Percentiles rank a stretch among this genome's conserved stretches.
Evolutionary conservation across 140 eudicot genomes (phyloP).

Genomic region (Cichorium intybus): DNA sequence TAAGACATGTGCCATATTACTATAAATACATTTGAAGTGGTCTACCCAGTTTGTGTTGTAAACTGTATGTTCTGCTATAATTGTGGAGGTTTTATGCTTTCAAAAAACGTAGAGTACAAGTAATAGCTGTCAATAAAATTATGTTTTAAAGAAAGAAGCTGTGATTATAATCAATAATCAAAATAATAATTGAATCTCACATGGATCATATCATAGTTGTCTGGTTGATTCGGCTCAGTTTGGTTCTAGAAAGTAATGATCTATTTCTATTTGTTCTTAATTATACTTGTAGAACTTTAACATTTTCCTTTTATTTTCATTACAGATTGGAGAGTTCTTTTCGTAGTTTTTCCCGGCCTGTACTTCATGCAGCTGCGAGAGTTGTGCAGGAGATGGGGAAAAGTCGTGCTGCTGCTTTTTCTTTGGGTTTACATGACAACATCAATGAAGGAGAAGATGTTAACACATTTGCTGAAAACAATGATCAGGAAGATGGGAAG

Average conservation of each 20-base stretch:
- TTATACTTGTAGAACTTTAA: conserved; percentile 7
- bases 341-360: conserved; percentile 95
- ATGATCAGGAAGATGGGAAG: conserved; percentile 54
- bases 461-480: conserved; percentile 58
- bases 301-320: background rate
- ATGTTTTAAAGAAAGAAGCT: conserved; percentile 1
- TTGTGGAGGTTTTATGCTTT: background rate
- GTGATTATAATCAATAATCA: background rate
- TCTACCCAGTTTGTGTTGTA: conserved; percentile 1
- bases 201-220: background rate
- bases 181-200: background rate
- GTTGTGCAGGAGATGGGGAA: conserved; percentile 98
- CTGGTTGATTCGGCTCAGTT: background rate
- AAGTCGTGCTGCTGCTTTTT: conserved; percentile 97
- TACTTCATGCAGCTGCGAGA: conserved; percentile 93
- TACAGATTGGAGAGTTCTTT: conserved; percentile 87
- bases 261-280: background rate
- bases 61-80: background rate
- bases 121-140: background rate
- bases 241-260: conserved; percentile 10
- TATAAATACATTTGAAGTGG: background rate
- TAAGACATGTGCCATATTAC: background rate
- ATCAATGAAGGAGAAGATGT: conserved; percentile 75
- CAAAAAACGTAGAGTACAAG: background rate
- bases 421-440: conserved; percentile 85